phyloP scores from a whole-genome alignment of 169 alveolate genomes.

The Amoebophrya sp. region DNA sequence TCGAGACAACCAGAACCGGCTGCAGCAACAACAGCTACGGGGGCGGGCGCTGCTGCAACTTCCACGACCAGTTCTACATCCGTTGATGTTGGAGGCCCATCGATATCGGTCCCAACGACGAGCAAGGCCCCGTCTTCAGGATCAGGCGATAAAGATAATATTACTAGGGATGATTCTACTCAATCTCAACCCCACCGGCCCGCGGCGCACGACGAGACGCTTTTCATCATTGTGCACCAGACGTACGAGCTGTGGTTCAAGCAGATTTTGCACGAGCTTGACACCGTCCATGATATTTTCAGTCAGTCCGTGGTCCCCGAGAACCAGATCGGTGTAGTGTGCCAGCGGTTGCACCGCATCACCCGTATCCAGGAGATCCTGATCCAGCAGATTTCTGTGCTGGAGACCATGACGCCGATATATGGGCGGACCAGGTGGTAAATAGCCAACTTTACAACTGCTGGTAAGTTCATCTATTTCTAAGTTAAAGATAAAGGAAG shows the following conservation, averaged over 20 bases:
- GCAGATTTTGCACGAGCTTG: conserved; percentile 11
- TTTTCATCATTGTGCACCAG: conserved; percentile 7
- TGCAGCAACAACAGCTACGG: no score
- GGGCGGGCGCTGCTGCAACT: no score
- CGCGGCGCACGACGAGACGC: conserved; percentile 14
- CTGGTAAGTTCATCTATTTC: no score
- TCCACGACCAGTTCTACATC: no score
- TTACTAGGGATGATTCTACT: no score
- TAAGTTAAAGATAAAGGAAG: no score
- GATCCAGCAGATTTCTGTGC: neutral
- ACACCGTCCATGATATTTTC: neutral
- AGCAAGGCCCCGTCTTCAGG: neutral
- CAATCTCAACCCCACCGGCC: neutral
- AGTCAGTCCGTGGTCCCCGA: neutral
- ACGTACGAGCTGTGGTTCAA: conserved; percentile 21
- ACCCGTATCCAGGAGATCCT: neutral
- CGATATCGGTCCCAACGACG: neutral
- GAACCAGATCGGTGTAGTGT: neutral
- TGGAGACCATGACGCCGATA: conserved; percentile 19
- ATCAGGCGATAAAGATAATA: no score
- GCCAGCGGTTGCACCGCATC: neutral
- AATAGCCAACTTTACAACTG: no score
- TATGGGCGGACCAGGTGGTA: no score
- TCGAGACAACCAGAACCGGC: neutral
- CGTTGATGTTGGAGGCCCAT: neutral